Base-by-base conservation (phyloP, 2,329 filamentous ascomycete genomes). In the Sordariomycetes sp. region DNA sequence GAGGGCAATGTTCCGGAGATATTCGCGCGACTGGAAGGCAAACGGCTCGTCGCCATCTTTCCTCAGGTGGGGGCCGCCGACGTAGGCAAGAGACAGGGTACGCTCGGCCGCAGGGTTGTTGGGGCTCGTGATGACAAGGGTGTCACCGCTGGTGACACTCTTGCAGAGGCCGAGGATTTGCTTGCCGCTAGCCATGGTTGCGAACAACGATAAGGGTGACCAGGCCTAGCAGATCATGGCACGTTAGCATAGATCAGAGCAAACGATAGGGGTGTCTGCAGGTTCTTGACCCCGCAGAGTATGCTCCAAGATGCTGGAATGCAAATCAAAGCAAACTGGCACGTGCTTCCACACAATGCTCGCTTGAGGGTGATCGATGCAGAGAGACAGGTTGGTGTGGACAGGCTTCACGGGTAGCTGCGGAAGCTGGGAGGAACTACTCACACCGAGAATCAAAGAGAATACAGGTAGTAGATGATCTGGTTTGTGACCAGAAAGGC, bases 1-100 rank as follows among this genome's bases (percentile, higher is more conserved):
- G 59, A 97, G 88, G 48, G 87, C 80, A 56, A 92, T 78, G 64
- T 87, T 86, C 67, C 94, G 88, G 61, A 99, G 82, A 71, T 89
- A 94, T 74, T 99, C 94, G 69, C 94, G 90, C 60, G 94, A 96
- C 73, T 94, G 88, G 73, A 97, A 99, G 60, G 90, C 91, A 69
- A 88, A 95, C 43, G 88, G 86, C 81, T 97, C 92, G 68, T 97
- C 93, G 59, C 89, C 91, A 65, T 97, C 92, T 72, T 90, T 87
- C 75, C 81, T 87, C 71, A 97, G 71, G 69, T 92, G 86, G 3
- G 94, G 94, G 55, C 92, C 91, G 60, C 87, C 88, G 64, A 97
- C 91, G 74, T 91, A 97, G 66, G 94, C 94, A 63, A 99, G 79
- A 68, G 91, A 96, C 66, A 99, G 80, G 57, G 82, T 89, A 67